Percentiles rank a stretch among this genome's conserved stretches.
These are phyloP conservation scores for Fulvia fulva DNA, from an alignment of 2,329 filamentous ascomycete genomes.

Conservation along the genomic window DNA sequence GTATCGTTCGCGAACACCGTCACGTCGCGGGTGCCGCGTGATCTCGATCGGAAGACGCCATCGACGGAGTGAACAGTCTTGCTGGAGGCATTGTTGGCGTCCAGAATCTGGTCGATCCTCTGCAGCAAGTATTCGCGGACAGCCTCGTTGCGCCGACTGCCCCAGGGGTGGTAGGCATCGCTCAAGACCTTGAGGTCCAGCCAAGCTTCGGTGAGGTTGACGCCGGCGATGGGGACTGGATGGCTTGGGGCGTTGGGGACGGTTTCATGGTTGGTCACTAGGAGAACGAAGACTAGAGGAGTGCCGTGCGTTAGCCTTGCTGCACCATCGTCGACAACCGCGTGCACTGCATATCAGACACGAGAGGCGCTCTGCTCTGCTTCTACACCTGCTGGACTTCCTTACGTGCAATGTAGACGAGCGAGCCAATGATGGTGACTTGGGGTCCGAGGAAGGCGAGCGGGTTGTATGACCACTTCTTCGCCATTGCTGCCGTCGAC, in stretches of 20 bases:
- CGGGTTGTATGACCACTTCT: conserved; percentile 34
- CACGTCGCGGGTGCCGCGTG: conserved; percentile 24
- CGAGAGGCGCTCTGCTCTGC: not conserved
- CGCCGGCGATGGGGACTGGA: conserved; percentile 53
- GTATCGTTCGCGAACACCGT: conserved; percentile 73
- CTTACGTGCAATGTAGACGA: conserved; percentile 69
- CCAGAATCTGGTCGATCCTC: conserved; percentile 67
- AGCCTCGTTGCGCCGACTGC: conserved; percentile 67
- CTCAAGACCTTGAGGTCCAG: conserved; percentile 73
- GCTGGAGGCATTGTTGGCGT: conserved; percentile 53
- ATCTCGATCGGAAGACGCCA: conserved; percentile 30
- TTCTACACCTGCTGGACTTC: not conserved
- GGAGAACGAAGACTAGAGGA: conserved; percentile 52
- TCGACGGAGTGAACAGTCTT: conserved; percentile 30
- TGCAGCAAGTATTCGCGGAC: conserved; percentile 72
- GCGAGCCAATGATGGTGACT: conserved; percentile 73
- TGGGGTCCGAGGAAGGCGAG: conserved; percentile 75
- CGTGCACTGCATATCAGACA: not conserved
- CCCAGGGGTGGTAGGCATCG: conserved; percentile 66
- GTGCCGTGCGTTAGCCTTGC: not conserved
- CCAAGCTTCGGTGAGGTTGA: conserved; percentile 86
- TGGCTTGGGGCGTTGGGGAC: conserved; percentile 68
- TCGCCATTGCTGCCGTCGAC: conserved; percentile 13
- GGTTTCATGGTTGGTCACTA: conserved; percentile 68
- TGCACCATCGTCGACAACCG: not conserved